Percentiles rank a stretch among this genome's conserved stretches.
Conservation (phyloP, 1,284 basidiomycete species). For the Lentinula novae-zelandiae region DNA sequence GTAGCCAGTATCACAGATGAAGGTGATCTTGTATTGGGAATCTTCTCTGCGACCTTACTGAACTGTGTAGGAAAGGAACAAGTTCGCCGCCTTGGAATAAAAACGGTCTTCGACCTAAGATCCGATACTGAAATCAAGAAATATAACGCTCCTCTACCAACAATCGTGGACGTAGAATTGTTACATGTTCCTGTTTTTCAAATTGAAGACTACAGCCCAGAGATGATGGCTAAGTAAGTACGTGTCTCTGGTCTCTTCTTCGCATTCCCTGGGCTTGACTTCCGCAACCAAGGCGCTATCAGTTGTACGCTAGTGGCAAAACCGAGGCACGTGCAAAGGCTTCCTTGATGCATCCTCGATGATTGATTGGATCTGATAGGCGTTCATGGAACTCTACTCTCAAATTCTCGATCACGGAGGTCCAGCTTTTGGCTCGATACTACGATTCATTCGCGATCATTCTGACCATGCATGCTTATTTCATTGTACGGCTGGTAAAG, state of each 20-base stretch:
- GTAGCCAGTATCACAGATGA: slow-evolving; percentile 62
- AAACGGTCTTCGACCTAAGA: slow-evolving; percentile 67
- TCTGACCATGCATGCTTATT: slow-evolving; percentile 63
- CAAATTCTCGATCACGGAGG: slow-evolving; percentile 75
- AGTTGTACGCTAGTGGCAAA: slow-evolving; percentile 75
- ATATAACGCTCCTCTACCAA: slow-evolving; percentile 60
- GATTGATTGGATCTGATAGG: slow-evolving; percentile 34
- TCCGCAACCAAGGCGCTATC: slow-evolving; percentile 45
- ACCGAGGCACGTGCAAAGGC: slow-evolving; percentile 49
- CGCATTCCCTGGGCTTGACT: not conserved
- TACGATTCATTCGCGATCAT: slow-evolving; percentile 66
- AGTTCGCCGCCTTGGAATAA: slow-evolving; percentile 58
- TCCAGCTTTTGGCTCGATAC: slow-evolving; percentile 56
- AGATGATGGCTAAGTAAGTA: slow-evolving; percentile 77
- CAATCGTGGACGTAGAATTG: slow-evolving; percentile 58
- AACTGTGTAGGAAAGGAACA: slow-evolving; percentile 46
- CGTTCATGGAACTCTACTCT: slow-evolving; percentile 76
- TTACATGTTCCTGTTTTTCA: slow-evolving; percentile 63
- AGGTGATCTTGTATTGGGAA: slow-evolving; percentile 35
- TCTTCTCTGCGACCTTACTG: not conserved
- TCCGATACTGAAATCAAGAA: slow-evolving; percentile 75
- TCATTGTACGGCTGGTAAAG: slow-evolving; percentile 81
- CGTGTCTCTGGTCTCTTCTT: slow-evolving; percentile 22
- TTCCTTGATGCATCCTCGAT: not conserved
- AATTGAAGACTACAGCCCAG: slow-evolving; percentile 74